These are phyloP conservation scores for Austroboletus festivus DNA, from an alignment of 768 basidiomycete species.

Conservation along the genomic window DNA sequence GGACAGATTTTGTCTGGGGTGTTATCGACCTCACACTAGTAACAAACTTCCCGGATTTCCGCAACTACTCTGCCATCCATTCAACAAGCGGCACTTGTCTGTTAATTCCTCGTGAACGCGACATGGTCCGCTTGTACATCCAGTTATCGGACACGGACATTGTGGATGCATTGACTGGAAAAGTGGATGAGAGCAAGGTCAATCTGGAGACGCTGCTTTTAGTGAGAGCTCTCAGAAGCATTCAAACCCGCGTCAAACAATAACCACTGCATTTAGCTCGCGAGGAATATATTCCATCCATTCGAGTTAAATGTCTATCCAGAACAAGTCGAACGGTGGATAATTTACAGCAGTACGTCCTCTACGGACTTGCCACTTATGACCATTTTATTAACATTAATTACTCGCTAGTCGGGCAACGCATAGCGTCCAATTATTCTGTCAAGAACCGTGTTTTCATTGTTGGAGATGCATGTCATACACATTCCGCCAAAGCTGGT, in stretches of 20 bases:
- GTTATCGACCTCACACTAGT: conserved; percentile 45
- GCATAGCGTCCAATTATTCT: conserved; percentile 51
- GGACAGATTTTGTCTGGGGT: conserved; percentile 41
- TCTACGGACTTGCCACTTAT: neutral
- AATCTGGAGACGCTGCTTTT: conserved; percentile 38
- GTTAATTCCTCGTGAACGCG: conserved; percentile 49
- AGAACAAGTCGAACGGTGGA: conserved; percentile 45
- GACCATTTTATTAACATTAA: neutral
- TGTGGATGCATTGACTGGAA: conserved; percentile 36
- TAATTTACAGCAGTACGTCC: conserved; percentile 44
- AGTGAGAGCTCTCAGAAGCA: too few relatives aligned
- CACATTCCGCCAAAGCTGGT: conserved; percentile 50
- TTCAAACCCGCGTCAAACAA: conserved; percentile 19
- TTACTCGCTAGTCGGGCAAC: conserved; percentile 44
- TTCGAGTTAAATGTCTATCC: conserved; percentile 33
- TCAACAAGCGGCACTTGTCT: conserved; percentile 49
- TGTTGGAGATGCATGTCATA: conserved; percentile 54
- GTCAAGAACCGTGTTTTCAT: conserved; percentile 50
- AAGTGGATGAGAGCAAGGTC: conserved; percentile 39
- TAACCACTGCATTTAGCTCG: conserved; percentile 30
- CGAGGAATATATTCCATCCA: conserved; percentile 39
- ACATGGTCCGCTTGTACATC: conserved; percentile 48
- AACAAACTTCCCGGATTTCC: conserved; percentile 54
- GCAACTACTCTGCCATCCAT: conserved; percentile 47
- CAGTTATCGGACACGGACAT: conserved; percentile 44